Base-by-base conservation (phyloP, 495 filamentous ascomycete genomes). In the Penicillium odoratum region DNA sequence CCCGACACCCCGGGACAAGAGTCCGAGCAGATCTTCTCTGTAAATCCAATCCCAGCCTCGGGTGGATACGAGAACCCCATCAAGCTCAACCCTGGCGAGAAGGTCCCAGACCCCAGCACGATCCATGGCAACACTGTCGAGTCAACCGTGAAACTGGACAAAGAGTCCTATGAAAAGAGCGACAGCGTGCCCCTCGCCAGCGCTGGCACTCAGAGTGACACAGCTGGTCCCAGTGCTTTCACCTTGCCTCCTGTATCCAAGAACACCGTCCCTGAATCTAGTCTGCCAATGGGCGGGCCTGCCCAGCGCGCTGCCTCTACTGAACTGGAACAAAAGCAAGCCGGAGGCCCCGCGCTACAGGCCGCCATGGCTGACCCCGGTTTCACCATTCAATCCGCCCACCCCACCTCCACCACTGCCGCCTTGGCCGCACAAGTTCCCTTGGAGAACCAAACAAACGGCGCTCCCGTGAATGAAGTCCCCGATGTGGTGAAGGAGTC, bases 231-330 rank as follows among this genome's bases (percentile, higher is more conserved):
- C 21, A 59, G 58, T 48, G 64, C 75, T 67, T 86, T 88, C 48
- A 74, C 78, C 34, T 72, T 92, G 42, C 87, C 89, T 15, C 78
- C 81, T n/a, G 70, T 87, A 38, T 76, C 80, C 13, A 78, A 74
- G 33, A 86, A 81, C 70, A 73, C 89, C 75, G 93, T 94, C 60
- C 92, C 92, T 9, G 91, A 96, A 74, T 94, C 91, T 25, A 91
- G 89, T 71, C 80, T 95, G 51, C 90, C 90, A 16, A 88, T 92
- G 62, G 81, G 80, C 48, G 62, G 66, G 13, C 65, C 65, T 26
- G 62, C 65, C 3, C 64, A 67, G 51, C 58, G 45, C 9, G 59
- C 58, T 18, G 61, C 64, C 8, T 18, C 44, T 3, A 55, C n/a
- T 25, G 64, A 61, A 10, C 34, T 51, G 13, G 55, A 61, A 10